Base-by-base conservation (phyloP, 805 yeast species). In the Suhomyces xylopsoci region DNA sequence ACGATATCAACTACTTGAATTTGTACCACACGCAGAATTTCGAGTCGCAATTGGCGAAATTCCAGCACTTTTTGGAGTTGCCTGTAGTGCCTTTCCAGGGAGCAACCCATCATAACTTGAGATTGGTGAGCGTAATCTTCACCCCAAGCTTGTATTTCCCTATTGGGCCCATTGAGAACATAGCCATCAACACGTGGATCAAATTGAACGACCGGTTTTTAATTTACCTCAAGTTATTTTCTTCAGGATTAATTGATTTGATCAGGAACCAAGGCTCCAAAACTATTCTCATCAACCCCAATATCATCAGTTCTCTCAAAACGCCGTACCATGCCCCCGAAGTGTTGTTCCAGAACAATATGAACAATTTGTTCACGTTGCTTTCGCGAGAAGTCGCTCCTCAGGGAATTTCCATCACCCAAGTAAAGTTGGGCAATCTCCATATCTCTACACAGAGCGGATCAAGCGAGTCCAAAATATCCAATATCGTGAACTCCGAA, bases 81-180 rank as follows among this genome's bases (percentile, higher is more conserved):
- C 84, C 84, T 8, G 86, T 81, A 40, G 67, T 77, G 5, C 85
- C 90, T 2, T 82, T 85, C 60, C 73, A 78, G 7, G 84, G 84
- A 6, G 85, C 85, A 0, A 68, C 71, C 14, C 77, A 86, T 10
- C 87, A 82, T 58, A 71, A 65, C 42, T 78, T 87, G 56, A 70
- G 74, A 48, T 75, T 90, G 19, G 78, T 79, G n/a, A 89, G 88
- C 2, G 83, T 87, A 15, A 67, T 90, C 7, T 74, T 88, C 42
- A 71, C 89, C 2, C 96, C 96, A 0, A 88, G 83, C 58, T 76
- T 85, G 52, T 81, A 77, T 60, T 85, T 81, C 67, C 88, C 89
- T 3, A 67, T 82, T 2, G 91, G 90, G 0, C 89, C 90, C 0
- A 71, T 85, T 19, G 90, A 86, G 58, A 73, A 80, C 45, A 68